A percentile compares a stretch with the other conserved stretches of the same genome.
Evolutionary conservation across 2,329 filamentous ascomycete genomes (phyloP).

Genomic region (Colletotrichum sojae): DNA sequence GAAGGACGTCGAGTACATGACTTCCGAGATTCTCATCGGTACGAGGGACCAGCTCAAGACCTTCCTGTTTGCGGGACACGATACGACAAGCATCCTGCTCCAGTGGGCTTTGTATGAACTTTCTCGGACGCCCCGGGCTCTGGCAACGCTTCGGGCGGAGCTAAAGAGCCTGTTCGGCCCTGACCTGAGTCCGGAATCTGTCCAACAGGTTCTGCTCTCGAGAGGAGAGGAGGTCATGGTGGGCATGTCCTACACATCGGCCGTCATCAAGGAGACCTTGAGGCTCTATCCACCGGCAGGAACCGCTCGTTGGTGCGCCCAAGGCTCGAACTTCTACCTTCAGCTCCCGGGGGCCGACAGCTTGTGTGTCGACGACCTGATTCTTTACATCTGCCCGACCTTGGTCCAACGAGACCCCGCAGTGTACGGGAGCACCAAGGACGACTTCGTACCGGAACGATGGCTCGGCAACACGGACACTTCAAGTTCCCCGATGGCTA

Average conservation of each 20-base stretch:
- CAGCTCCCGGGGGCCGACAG: conserved; percentile 47
- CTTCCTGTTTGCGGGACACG: conserved; percentile 59
- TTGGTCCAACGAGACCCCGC: conserved; percentile 53
- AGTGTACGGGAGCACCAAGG: conserved; percentile 52
- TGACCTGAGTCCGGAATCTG: conserved; percentile 45
- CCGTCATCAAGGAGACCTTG: conserved; percentile 56
- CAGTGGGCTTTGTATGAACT: conserved; percentile 56
- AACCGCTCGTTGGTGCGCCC: conserved; percentile 47
- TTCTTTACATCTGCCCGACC: conserved; percentile 53
- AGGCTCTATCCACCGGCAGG: conserved; percentile 53
- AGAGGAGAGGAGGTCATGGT: conserved; percentile 49
- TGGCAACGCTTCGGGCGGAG: conserved; percentile 50
- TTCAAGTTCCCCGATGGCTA: conserved; percentile 42
- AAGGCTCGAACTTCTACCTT: conserved; percentile 48
- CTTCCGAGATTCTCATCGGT: conserved; percentile 46
- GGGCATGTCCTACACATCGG: conserved; percentile 52
- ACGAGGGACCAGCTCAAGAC: conserved; percentile 55
- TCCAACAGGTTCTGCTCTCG: conserved; percentile 47
- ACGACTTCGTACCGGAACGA: conserved; percentile 57
- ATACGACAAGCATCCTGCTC: conserved; percentile 55
- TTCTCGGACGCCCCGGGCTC: conserved; percentile 47
- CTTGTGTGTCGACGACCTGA: conserved; percentile 50
- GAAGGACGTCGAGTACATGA: conserved; percentile 46
- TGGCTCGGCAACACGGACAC: conserved; percentile 52
- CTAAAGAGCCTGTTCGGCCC: conserved; percentile 53